Conservation (phyloP, 306 rosid species). For the Begonia fuchsioides region DNA sequence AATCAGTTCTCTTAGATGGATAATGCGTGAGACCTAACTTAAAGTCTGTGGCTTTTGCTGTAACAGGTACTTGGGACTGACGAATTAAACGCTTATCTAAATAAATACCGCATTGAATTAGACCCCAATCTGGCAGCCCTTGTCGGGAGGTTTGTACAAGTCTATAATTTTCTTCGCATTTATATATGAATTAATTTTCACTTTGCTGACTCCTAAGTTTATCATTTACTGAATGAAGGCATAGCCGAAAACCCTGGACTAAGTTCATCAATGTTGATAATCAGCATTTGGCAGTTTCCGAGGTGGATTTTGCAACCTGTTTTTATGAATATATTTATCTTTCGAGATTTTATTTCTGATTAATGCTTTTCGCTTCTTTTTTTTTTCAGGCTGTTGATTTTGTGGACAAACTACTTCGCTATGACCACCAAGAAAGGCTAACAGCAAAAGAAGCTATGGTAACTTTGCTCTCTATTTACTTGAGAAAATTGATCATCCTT, state of each 20-base stretch:
- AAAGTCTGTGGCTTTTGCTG: constrained; percentile 10
- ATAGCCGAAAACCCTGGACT: constrained; percentile 76
- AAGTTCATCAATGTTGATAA: constrained; percentile 68
- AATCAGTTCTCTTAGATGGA: background rate
- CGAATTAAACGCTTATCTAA: constrained; percentile 55
- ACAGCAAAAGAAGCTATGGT: constrained; percentile 98
- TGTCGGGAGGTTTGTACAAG: constrained; percentile 54
- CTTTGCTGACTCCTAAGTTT: background rate
- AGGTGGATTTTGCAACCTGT: constrained; percentile 28
- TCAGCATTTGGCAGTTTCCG: constrained; percentile 76
- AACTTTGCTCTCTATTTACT: constrained; percentile 2
- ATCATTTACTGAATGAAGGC: constrained; percentile 28
- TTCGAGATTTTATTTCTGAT: constrained; percentile 3
- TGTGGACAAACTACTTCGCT: constrained; percentile 64
- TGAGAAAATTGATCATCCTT: no score
- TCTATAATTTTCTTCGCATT: background rate
- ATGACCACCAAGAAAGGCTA: constrained; percentile 92
- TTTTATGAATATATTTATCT: background rate
- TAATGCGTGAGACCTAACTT: constrained; percentile 3
- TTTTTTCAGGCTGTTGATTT: constrained; percentile 63
- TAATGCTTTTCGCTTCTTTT: constrained; percentile 1
- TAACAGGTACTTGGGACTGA: constrained; percentile 85
- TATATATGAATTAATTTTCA: constrained; percentile 4
- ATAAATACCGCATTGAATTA: constrained; percentile 68
- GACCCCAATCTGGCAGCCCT: constrained; percentile 76